These are phyloP conservation scores for Odonthalia washingtoniensis DNA, from an alignment of 31 red algal species.

Conservation along the genomic window DNA sequence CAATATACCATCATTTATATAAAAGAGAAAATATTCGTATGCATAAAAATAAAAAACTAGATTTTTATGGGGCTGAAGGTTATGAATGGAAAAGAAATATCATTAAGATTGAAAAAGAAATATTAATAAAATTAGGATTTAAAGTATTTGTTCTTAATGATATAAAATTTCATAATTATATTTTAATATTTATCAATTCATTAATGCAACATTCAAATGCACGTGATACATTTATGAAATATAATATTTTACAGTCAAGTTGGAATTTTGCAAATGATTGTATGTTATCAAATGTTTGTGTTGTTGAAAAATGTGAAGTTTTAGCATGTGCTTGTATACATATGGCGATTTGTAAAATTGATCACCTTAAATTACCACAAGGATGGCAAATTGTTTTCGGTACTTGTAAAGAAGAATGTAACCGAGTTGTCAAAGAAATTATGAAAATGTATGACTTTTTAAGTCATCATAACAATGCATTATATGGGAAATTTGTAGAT, in stretches of 20 bases:
- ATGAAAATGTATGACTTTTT: background rate
- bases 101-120: slow-evolving; percentile 53
- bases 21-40: slow-evolving; percentile 24
- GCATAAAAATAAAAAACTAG: slow-evolving; percentile 25
- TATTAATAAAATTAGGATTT: slow-evolving; percentile 74
- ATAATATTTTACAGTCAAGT: slow-evolving; percentile 34
- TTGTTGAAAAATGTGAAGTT: slow-evolving; percentile 44
- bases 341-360: slow-evolving; percentile 37
- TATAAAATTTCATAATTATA: slow-evolving; percentile 68
- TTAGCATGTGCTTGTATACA: slow-evolving; percentile 73
- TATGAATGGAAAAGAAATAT: slow-evolving; percentile 71
- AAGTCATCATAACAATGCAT: no score
- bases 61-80: slow-evolving; percentile 64
- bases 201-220: slow-evolving; percentile 60
- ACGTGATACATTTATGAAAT: slow-evolving; percentile 11
- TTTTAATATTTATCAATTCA: slow-evolving; percentile 69
- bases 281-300: slow-evolving; percentile 49
- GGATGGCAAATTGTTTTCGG: slow-evolving; percentile 75
- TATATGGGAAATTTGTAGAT: slow-evolving; percentile 10
- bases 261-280: slow-evolving; percentile 80
- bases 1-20: slow-evolving; percentile 54
- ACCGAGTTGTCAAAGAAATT: slow-evolving; percentile 37
- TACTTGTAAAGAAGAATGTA: slow-evolving; percentile 32
- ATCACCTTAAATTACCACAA: slow-evolving; percentile 15
- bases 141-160: slow-evolving; percentile 37